Percentiles rank a stretch among this genome's conserved stretches.
phyloP scores from a whole-genome alignment of 148 eudicot species.

The Silene latifolia region DNA sequence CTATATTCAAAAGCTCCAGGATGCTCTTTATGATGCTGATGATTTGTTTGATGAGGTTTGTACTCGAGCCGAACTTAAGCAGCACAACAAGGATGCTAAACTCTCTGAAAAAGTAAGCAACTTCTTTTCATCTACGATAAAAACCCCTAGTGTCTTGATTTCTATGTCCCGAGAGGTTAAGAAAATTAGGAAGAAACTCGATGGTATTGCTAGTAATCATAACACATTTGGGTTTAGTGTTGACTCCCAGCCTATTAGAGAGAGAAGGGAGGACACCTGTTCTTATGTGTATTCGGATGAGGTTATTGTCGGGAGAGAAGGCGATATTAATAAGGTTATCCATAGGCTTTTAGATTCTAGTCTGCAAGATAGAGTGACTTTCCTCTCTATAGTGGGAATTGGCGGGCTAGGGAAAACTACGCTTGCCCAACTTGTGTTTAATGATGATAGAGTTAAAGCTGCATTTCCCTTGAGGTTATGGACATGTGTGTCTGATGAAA shows the following conservation, averaged over 20 bases:
- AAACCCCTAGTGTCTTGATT: not conserved
- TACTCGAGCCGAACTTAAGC: slow-evolving; percentile 12
- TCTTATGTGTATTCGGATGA: not conserved
- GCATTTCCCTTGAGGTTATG: slow-evolving; percentile 18
- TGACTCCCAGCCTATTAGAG: not conserved
- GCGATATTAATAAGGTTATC: slow-evolving; percentile 8
- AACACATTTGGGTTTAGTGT: not conserved
- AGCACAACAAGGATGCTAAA: not conserved
- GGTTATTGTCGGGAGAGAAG: slow-evolving; percentile 22
- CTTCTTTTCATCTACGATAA: not conserved
- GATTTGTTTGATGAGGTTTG: slow-evolving; percentile 22
- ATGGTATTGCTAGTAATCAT: slow-evolving; percentile 7
- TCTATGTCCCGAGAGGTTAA: slow-evolving; percentile 14
- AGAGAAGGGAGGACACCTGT: slow-evolving; percentile 12
- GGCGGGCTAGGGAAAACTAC: slow-evolving; percentile 35
- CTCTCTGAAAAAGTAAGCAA: slow-evolving; percentile 10
- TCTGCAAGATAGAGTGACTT: not conserved
- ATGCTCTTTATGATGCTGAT: too few species aligned
- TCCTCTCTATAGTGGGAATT: slow-evolving; percentile 24
- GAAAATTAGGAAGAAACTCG: slow-evolving; percentile 8
- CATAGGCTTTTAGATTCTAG: slow-evolving; percentile 3
- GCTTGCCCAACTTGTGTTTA: slow-evolving; percentile 24
- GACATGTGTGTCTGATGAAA: slow-evolving; percentile 31
- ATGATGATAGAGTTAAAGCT: not conserved
- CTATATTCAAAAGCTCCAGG: too few species aligned